Evolutionary conservation across 2,329 filamentous ascomycete species (phyloP).

Genomic region (Raffaelea albimanens): DNA sequence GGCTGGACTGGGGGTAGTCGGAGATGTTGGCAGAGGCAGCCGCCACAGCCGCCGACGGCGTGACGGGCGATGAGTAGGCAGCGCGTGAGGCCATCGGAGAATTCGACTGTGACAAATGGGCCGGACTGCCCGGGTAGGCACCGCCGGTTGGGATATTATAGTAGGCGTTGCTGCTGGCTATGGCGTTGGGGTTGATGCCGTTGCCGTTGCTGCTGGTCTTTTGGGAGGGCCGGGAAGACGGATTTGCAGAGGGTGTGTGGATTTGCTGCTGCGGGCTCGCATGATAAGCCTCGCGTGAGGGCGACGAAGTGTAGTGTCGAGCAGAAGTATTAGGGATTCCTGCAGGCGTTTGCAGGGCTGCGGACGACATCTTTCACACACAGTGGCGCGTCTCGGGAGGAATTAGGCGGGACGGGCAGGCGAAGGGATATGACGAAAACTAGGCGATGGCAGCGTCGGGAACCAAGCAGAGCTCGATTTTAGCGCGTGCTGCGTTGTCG

Average conservation of each 20-base stretch:
- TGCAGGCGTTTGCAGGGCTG: slow-evolving; percentile 46
- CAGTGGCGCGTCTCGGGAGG: slow-evolving; percentile 2
- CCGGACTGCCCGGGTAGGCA: slow-evolving; percentile 18
- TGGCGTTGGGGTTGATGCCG: slow-evolving; percentile 1
- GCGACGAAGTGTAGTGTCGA: slow-evolving; percentile 42
- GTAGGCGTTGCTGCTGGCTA: too few relatives aligned
- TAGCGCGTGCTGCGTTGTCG: too few relatives aligned
- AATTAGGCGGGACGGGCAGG: neutral
- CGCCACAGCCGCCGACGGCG: slow-evolving; percentile 23
- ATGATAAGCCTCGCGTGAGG: slow-evolving; percentile 48
- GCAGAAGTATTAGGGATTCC: slow-evolving; percentile 41
- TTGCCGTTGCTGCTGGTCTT: slow-evolving; percentile 30
- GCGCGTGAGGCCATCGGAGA: slow-evolving; percentile 39
- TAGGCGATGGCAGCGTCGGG: too few relatives aligned
- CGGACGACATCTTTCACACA: slow-evolving; percentile 46
- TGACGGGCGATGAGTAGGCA: slow-evolving; percentile 31
- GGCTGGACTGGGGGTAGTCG: slow-evolving; percentile 26
- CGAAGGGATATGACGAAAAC: too few relatives aligned
- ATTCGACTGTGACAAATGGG: slow-evolving; percentile 20
- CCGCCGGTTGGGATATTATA: slow-evolving; percentile 31
- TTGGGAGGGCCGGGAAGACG: slow-evolving; percentile 44
- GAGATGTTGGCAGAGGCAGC: slow-evolving; percentile 13
- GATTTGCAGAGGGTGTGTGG: slow-evolving; percentile 35
- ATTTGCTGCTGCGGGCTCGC: slow-evolving; percentile 32
- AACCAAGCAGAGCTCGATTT: too few relatives aligned